Conservation (phyloP, 257 asterid genomes). For the Fraxinus pennsylvanica region DNA sequence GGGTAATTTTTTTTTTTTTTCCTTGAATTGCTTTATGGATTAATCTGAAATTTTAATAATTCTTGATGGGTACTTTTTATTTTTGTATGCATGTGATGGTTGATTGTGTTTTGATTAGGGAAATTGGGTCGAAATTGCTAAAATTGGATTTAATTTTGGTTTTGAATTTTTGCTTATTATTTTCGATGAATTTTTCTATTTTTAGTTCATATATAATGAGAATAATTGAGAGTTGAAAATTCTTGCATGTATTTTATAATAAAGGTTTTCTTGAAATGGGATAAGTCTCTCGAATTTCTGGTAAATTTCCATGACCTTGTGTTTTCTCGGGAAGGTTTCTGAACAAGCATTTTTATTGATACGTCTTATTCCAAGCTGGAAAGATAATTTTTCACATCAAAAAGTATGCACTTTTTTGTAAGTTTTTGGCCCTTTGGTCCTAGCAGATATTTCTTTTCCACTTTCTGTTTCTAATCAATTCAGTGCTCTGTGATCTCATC, state of each 20-base stretch:
- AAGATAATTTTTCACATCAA: background rate
- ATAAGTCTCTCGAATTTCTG: background rate
- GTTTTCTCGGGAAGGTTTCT: background rate
- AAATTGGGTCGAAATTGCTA: constrained; percentile 2
- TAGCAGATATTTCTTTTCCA: background rate
- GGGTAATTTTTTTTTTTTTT: constrained; percentile 45
- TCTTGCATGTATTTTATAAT: background rate
- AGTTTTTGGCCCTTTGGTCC: background rate
- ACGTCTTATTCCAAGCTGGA: background rate
- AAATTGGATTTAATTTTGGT: background rate
- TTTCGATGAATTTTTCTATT: background rate
- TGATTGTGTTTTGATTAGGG: constrained; percentile 23
- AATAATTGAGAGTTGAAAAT: background rate
- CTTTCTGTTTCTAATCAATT: background rate
- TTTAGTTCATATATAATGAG: background rate
- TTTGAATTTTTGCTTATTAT: background rate
- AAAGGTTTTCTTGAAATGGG: background rate
- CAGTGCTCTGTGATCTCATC: background rate
- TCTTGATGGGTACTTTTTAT: background rate
- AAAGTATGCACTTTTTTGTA: background rate
- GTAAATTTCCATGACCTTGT: background rate
- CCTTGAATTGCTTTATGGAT: background rate
- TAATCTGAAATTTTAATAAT: constrained; percentile 6
- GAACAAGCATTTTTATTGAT: background rate
- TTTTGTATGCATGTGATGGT: background rate